Percentiles rank a stretch among this genome's conserved stretches.
These are phyloP conservation scores for Stylosanthes scabra DNA, from an alignment of 331 rosid species.

Conservation along the genomic window DNA sequence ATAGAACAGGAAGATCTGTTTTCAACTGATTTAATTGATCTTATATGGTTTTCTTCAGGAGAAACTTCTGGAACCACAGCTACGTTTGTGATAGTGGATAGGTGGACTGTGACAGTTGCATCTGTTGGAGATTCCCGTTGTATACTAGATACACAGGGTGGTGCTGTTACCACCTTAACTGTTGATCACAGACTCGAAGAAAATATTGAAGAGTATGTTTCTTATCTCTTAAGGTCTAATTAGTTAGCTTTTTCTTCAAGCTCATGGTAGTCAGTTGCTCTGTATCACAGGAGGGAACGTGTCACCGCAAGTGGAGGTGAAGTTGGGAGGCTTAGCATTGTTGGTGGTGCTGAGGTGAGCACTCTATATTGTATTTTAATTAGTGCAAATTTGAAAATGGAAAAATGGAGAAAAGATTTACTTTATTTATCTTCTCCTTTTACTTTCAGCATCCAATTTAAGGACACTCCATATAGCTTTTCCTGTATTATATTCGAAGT, in stretches of 20 bases:
- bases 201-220: conserved; percentile 84
- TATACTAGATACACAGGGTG: conserved; percentile 90
- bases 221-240: conserved; percentile 12
- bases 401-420: neutral
- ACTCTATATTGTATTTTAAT: neutral
- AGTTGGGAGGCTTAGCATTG: conserved; percentile 94
- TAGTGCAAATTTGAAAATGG: conserved; percentile 3
- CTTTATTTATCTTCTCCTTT: neutral
- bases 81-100: conserved; percentile 90
- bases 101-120: conserved; percentile 99
- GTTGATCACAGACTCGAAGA: conserved; percentile 98
- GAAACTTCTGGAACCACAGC: conserved; percentile 99
- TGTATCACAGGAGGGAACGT: conserved; percentile 80
- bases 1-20: neutral
- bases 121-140: conserved; percentile 99
- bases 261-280: conserved; percentile 20
- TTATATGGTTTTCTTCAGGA: conserved; percentile 55
- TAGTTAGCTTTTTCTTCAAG: conserved; percentile 28
- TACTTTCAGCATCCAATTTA: conserved; percentile 5
- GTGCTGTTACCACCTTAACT: conserved; percentile 79
- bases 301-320: conserved; percentile 98
- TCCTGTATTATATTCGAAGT: conserved; percentile 23
- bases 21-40: conserved; percentile 25
- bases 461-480: conserved; percentile 5
- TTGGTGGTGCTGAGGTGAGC: conserved; percentile 91